Evolutionary conservation across 805 yeast genomes (phyloP).

Genomic region (Jamesozyma lodderae): DNA sequence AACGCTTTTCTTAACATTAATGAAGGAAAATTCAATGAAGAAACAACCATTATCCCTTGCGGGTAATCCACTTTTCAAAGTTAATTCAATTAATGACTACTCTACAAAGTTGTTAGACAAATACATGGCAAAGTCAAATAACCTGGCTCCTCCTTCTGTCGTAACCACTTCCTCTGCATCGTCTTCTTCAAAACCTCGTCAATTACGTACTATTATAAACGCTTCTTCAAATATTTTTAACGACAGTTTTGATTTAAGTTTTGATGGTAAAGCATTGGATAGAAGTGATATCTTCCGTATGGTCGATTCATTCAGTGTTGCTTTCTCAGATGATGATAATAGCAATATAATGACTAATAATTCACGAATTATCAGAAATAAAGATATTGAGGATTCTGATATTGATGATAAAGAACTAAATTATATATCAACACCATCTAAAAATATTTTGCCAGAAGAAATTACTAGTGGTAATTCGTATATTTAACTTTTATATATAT

Average conservation of each 20-base stretch:
- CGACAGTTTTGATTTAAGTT: slow-evolving; percentile 34
- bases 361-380: neutral
- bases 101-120: slow-evolving; percentile 2
- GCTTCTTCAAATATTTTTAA: slow-evolving; percentile 6
- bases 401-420: neutral
- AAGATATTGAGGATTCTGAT: neutral
- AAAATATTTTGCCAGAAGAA: slow-evolving; percentile 14
- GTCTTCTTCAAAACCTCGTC: neutral
- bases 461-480: slow-evolving; percentile 6
- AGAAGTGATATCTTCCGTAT: slow-evolving; percentile 34
- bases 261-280: slow-evolving; percentile 40
- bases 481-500: too few species aligned
- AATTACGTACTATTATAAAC: neutral
- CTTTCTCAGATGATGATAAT: slow-evolving; percentile 29
- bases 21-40: slow-evolving; percentile 1
- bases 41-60: slow-evolving; percentile 12
- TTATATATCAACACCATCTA: slow-evolving; percentile 2
- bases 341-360: neutral
- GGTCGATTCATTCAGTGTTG: slow-evolving; percentile 33
- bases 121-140: neutral
- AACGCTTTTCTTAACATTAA: neutral
- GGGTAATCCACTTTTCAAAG: slow-evolving; percentile 2
- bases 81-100: slow-evolving; percentile 2
- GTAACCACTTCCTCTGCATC: neutral
- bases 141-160: neutral